Evolutionary conservation across 148 eudicot species (phyloP).

Genomic region (Vaccinium corymbosum): DNA sequence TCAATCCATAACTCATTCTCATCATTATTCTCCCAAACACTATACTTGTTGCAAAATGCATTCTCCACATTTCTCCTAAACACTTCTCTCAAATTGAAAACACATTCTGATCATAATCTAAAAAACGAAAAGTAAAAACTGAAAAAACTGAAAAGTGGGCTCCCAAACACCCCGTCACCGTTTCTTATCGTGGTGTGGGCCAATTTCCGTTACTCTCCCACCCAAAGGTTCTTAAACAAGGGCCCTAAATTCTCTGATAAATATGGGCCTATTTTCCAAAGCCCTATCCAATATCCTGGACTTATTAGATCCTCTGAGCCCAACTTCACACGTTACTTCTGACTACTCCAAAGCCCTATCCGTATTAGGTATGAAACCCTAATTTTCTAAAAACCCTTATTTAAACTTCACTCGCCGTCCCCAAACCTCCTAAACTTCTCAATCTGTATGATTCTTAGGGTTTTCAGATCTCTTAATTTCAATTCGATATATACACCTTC

Average conservation of each 20-base stretch:
- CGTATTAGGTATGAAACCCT: background rate
- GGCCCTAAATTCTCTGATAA: background rate
- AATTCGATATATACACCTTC: background rate
- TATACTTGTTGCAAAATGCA: too few relatives aligned
- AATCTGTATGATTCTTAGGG: background rate
- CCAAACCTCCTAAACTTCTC: background rate
- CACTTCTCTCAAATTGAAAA: too few relatives aligned
- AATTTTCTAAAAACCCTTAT: background rate
- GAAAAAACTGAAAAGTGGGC: too few relatives aligned
- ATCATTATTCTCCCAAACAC: too few relatives aligned
- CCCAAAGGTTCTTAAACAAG: too few relatives aligned
- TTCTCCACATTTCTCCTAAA: too few relatives aligned
- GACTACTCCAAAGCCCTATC: background rate
- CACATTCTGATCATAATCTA: too few relatives aligned
- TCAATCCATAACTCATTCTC: too few relatives aligned
- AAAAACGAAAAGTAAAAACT: too few relatives aligned
- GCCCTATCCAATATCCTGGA: background rate
- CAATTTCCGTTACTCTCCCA: too few relatives aligned
- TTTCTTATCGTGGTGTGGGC: too few relatives aligned
- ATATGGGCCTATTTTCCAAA: background rate
- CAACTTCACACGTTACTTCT: background rate
- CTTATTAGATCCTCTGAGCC: background rate
- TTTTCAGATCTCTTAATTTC: background rate
- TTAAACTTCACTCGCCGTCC: background rate
- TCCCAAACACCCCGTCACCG: too few relatives aligned